These are phyloP conservation scores for Linanthus parryae DNA, from an alignment of 148 eudicot genomes.

Conservation along the genomic window DNA sequence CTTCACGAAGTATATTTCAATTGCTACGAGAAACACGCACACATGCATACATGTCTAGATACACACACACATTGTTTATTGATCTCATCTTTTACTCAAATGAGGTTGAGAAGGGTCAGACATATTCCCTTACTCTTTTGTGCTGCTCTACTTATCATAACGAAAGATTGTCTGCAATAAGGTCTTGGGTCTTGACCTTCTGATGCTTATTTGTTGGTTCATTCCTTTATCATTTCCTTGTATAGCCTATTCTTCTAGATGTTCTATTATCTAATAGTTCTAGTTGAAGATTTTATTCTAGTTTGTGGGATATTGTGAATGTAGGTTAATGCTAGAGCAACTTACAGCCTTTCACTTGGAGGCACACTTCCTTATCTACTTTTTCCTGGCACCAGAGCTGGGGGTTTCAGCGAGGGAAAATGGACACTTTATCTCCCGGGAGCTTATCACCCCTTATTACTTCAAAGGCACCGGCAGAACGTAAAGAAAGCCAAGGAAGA, in stretches of 20 bases:
- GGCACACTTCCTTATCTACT: slow-evolving; percentile 71
- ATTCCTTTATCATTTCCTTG: no score
- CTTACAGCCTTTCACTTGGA: slow-evolving; percentile 72
- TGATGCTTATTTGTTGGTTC: neutral
- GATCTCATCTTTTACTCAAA: no score
- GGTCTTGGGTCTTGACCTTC: neutral
- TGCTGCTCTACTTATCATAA: no score
- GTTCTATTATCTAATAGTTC: no score
- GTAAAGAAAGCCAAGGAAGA: slow-evolving; percentile 67
- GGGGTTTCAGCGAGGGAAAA: slow-evolving; percentile 30
- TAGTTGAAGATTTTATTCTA: slow-evolving; percentile 6
- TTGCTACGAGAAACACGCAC: no score
- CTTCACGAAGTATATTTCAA: no score
- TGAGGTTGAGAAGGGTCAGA: no score
- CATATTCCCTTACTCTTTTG: no score
- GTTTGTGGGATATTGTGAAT: slow-evolving; percentile 3
- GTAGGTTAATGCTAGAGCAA: slow-evolving; percentile 88
- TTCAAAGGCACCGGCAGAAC: slow-evolving; percentile 55
- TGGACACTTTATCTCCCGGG: slow-evolving; percentile 79
- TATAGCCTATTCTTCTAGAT: no score
- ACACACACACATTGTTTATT: no score
- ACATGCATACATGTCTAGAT: no score
- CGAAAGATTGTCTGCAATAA: neutral
- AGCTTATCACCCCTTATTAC: slow-evolving; percentile 80
- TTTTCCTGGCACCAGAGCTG: slow-evolving; percentile 39